Conservation (phyloP, 2,329 filamentous ascomycete genomes). For the Cercospora sp. region DNA sequence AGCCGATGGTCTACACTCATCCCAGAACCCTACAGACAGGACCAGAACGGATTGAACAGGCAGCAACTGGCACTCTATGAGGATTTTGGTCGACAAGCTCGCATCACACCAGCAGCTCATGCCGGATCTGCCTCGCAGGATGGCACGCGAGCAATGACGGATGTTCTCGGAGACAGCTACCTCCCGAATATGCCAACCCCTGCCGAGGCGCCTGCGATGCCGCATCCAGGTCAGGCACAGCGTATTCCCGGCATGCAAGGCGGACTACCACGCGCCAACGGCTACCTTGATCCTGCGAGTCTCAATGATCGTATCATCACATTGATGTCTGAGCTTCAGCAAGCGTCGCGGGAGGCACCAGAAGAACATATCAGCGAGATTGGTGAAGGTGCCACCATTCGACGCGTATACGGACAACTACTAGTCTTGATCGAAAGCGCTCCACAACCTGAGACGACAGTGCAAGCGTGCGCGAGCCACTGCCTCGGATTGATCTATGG, state of each 20-base stretch:
- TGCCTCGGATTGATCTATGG: constrained; percentile 51
- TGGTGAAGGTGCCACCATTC: constrained; percentile 54
- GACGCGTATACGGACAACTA: constrained; percentile 60
- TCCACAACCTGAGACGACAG: constrained; percentile 52
- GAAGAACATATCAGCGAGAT: constrained; percentile 62
- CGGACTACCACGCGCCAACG: constrained; percentile 48
- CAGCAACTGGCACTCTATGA: constrained; percentile 97
- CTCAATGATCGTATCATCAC: constrained; percentile 56
- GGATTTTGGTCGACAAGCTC: constrained; percentile 86
- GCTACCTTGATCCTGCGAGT: constrained; percentile 58
- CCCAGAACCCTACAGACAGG: constrained; percentile 87
- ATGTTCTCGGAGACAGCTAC: constrained; percentile 63
- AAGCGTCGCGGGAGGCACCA: constrained; percentile 55
- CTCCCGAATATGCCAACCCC: constrained; percentile 64
- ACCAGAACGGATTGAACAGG: constrained; percentile 70
- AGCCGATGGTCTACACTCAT: constrained; percentile 93
- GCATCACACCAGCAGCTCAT: constrained; percentile 53
- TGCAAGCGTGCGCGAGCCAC: constrained; percentile 10
- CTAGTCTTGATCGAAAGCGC: constrained; percentile 55
- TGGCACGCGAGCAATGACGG: constrained; percentile 60
- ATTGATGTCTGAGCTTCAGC: constrained; percentile 58
- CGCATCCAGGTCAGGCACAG: constrained; percentile 58
- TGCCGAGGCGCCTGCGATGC: constrained; percentile 61
- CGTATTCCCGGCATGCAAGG: constrained; percentile 44
- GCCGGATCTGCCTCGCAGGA: constrained; percentile 59